Evolutionary conservation across 805 yeast species (phyloP).

Genomic region (Starmera amethionina): DNA sequence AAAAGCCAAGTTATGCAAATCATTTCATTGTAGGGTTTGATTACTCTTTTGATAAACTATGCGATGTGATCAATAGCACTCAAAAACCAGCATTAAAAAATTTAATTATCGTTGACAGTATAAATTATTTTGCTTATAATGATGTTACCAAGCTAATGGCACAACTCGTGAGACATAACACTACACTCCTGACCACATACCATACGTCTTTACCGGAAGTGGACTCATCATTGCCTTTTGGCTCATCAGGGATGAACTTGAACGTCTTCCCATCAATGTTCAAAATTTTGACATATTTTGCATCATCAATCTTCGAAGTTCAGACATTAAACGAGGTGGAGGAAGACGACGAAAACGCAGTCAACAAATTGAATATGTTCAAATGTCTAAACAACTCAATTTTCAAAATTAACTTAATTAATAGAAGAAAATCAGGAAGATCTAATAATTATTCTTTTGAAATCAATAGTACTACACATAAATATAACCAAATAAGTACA

Average conservation of each 20-base stretch:
- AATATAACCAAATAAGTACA: conserved; percentile 21
- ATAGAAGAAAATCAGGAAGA: conserved; percentile 80
- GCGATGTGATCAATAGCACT: conserved; percentile 9
- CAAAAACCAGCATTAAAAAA: conserved; percentile 19
- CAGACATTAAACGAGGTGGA: conserved; percentile 38
- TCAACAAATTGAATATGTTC: conserved; percentile 37
- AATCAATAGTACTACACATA: conserved; percentile 40
- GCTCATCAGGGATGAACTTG: conserved; percentile 16
- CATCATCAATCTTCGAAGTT: conserved; percentile 60
- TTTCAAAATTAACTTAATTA: conserved; percentile 45
- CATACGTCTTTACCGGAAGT: conserved; percentile 35
- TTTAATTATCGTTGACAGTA: conserved; percentile 55
- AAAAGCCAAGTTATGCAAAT: conserved; percentile 38
- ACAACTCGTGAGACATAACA: conserved; percentile 34
- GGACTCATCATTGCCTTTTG: conserved; percentile 7
- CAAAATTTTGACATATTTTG: conserved; percentile 54
- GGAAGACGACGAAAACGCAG: conserved; percentile 33
- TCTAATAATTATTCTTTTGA: conserved; percentile 46
- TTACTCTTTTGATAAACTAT: conserved; percentile 16
- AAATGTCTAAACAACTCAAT: conserved; percentile 35
- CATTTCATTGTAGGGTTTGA: conserved; percentile 37
- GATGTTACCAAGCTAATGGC: conserved; percentile 42
- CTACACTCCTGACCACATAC: conserved; percentile 35
- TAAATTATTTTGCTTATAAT: conserved; percentile 44
- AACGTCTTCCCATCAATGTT: conserved; percentile 37